phyloP scores from a whole-genome alignment of 768 basidiomycete species.

The Favolaschia claudopus region DNA sequence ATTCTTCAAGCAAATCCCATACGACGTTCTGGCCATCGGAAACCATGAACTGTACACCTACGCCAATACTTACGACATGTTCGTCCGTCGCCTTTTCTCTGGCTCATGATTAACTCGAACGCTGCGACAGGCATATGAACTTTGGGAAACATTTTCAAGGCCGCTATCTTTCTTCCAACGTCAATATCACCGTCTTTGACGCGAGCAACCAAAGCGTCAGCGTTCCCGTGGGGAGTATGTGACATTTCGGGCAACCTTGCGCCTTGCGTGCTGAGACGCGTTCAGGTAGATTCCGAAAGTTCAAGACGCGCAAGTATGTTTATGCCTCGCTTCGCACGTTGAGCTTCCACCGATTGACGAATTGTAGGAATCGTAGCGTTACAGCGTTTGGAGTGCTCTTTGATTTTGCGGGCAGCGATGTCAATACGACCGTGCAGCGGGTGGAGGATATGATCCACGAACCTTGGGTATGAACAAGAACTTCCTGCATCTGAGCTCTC shows the following conservation, averaged over 20 bases:
- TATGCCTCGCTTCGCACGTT: not conserved
- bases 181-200: slow-evolving; percentile 77
- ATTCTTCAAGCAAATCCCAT: slow-evolving; percentile 76
- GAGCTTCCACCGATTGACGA: not conserved
- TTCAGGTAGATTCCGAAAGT: slow-evolving; percentile 69
- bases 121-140: slow-evolving; percentile 58
- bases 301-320: slow-evolving; percentile 75
- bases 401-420: slow-evolving; percentile 74
- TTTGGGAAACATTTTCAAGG: slow-evolving; percentile 73
- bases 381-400: slow-evolving; percentile 86
- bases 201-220: slow-evolving; percentile 44
- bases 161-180: slow-evolving; percentile 84
- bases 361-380: slow-evolving; percentile 64
- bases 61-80: slow-evolving; percentile 73
- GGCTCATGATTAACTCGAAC: not conserved
- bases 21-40: slow-evolving; percentile 86
- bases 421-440: slow-evolving; percentile 77
- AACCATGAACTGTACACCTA: slow-evolving; percentile 91
- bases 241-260: not conserved
- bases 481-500: not conserved
- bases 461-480: slow-evolving; percentile 59
- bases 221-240: slow-evolving; percentile 45
- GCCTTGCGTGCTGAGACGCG: not conserved
- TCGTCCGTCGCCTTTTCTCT: slow-evolving; percentile 26
- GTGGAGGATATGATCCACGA: slow-evolving; percentile 82